Conservation (phyloP, 306 rosid species). For the Pueraria montana region DNA sequence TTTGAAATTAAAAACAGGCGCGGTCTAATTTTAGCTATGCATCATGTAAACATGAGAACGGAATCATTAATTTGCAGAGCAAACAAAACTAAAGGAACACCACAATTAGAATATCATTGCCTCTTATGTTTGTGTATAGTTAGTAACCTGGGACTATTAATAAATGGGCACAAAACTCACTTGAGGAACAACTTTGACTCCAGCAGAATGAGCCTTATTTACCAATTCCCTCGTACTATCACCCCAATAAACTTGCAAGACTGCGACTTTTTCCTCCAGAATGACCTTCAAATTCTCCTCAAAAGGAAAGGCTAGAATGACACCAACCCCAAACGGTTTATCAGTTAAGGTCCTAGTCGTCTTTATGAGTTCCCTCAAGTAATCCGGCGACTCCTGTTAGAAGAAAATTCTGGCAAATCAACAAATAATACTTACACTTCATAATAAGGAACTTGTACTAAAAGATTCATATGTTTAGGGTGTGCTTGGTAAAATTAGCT, state of each 20-base stretch:
- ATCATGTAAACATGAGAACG: neutral
- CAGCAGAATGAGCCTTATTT: conserved; percentile 70
- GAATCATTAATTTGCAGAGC: conserved; percentile 9
- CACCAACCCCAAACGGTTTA: conserved; percentile 85
- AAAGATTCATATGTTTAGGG: no score
- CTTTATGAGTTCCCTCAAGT: conserved; percentile 70
- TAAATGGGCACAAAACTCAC: conserved; percentile 54
- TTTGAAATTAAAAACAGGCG: neutral
- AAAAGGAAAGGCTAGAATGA: conserved; percentile 83
- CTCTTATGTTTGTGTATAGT: neutral
- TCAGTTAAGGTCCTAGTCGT: conserved; percentile 75
- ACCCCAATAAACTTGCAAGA: conserved; percentile 88
- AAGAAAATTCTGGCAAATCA: conserved; percentile 30
- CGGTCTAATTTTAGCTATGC: neutral
- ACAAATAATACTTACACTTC: neutral
- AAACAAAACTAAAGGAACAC: neutral
- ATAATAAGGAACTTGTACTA: neutral
- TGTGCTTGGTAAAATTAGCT: no score
- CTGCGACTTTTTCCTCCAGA: conserved; percentile 80
- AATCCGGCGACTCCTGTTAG: conserved; percentile 75
- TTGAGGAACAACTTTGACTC: conserved; percentile 85
- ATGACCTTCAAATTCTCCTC: conserved; percentile 77
- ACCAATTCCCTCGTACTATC: conserved; percentile 75
- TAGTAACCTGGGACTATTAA: neutral
- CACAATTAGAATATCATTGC: neutral